Evolutionary conservation across 225 moss, liverwort and hornwort genomes (phyloP), one percentile per base, ranked within the genome.

Genomic region (Marchantia paleacea): DNA sequence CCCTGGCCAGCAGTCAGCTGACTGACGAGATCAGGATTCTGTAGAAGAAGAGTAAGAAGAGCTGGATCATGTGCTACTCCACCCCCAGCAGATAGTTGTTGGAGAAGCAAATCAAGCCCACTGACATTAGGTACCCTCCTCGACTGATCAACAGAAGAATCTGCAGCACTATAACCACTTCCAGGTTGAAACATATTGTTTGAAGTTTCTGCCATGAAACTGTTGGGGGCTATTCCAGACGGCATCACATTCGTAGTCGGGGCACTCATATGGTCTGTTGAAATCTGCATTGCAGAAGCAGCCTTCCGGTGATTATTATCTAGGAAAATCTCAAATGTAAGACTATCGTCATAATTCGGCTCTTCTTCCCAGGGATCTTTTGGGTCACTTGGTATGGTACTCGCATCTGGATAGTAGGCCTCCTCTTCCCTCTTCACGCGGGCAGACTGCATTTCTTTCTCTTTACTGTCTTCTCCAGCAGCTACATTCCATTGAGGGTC

Each of bases 341-440:
- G 89, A 83, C 92, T 92, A 76, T 97, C 96, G 80, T 97, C 96
- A 77, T 97, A 94, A 74, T 79, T 82, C 7, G 94, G 91, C 79
- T 97, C 96, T 82, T 97, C 94, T 64, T 97, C 96, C 96, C 96
- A 97, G 15, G 94, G 87, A 81, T 94, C 92, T 81, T 94, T 97
- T 15, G 96, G 96, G 80, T 97, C 85, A 72, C 82, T 87, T 61
- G 96, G 94, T 81, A 97, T 84, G 63, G 81, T 80, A 72, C 79
- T 75, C 71, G 82, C 55, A 62, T 92, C 89, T 12, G 85, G 78
- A 85, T 91, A 94, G 26, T 84, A 83, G 68, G 88, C 92, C 86
- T 97, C 96, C 80, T 94, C 94, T 84, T 97, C 96, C 51, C 96
- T 92, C 81, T 92, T 94, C 68, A 97, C 92, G 82, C 96, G 94